phyloP scores from a whole-genome alignment of 805 yeast genomes.

The Dipodascopsis tothii region DNA sequence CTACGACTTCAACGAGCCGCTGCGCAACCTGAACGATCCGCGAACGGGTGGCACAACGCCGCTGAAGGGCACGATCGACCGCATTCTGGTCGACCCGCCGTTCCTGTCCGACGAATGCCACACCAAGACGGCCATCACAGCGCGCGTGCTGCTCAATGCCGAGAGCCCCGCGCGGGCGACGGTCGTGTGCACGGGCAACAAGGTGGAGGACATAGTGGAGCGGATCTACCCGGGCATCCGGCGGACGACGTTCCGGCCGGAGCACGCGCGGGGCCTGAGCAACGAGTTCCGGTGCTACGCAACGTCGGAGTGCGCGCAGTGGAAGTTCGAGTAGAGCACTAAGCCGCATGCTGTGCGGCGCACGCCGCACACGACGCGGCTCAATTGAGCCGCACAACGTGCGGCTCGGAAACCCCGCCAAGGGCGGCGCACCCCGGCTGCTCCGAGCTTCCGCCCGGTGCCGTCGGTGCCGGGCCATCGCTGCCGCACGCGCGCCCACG shows the following conservation, averaged over 20 bases:
- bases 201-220: constrained; percentile 62
- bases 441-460: no score
- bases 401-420: no score
- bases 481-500: no score
- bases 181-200: constrained; percentile 82
- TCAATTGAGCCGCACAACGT: no score
- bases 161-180: constrained; percentile 26
- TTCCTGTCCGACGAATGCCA: constrained; percentile 79
- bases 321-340: constrained; percentile 48
- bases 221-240: constrained; percentile 50
- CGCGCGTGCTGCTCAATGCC: constrained; percentile 48
- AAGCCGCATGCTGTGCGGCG: no score
- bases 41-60: neutral
- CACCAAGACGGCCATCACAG: constrained; percentile 55
- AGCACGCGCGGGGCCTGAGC: constrained; percentile 76
- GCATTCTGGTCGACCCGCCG: constrained; percentile 81
- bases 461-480: no score
- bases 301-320: constrained; percentile 56
- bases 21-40: constrained; percentile 44
- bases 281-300: constrained; percentile 87
- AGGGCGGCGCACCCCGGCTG: no score
- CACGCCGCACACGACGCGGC: no score
- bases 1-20: constrained; percentile 71
- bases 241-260: constrained; percentile 60
- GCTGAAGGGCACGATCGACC: constrained; percentile 55